phyloP scores from a whole-genome alignment of 352 stramenopile genomes.

The Globisporangium camurandrum region DNA sequence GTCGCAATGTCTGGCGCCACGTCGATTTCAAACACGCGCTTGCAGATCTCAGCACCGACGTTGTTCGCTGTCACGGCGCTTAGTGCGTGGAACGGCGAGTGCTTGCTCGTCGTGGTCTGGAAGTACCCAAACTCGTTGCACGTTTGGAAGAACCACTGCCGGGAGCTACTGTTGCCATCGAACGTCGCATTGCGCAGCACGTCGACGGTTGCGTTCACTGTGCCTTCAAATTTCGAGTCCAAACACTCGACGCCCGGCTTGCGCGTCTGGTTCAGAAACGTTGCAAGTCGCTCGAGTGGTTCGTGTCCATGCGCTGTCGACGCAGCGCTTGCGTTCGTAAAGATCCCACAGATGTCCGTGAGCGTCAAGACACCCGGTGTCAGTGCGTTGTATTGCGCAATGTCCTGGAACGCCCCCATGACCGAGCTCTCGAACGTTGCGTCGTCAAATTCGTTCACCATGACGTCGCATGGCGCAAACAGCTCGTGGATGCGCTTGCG shows the following conservation, averaged over 20 bases:
- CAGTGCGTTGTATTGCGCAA: constrained; percentile 68
- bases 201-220: constrained; percentile 54
- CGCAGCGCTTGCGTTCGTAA: constrained; percentile 19
- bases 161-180: constrained; percentile 56
- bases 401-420: constrained; percentile 74
- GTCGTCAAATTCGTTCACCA: constrained; percentile 74
- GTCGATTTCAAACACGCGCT: constrained; percentile 71
- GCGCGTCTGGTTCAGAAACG: constrained; percentile 49
- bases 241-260: constrained; percentile 38
- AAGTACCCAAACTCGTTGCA: constrained; percentile 90
- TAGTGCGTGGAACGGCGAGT: constrained; percentile 61
- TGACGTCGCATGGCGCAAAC: constrained; percentile 63
- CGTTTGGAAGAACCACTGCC: constrained; percentile 85
- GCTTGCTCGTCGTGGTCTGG: constrained; percentile 53
- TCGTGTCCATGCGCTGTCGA: no score
- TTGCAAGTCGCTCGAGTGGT: constrained; percentile 37
- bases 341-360: constrained; percentile 55
- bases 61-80: constrained; percentile 66
- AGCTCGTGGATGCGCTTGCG: constrained; percentile 35
- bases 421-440: constrained; percentile 71
- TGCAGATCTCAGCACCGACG: constrained; percentile 68
- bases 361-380: constrained; percentile 42
- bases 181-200: constrained; percentile 52
- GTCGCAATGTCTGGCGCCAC: constrained; percentile 40
- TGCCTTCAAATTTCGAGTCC: constrained; percentile 76